Conservation (phyloP, 768 basidiomycete species). For the Albatrellus ellisii region DNA sequence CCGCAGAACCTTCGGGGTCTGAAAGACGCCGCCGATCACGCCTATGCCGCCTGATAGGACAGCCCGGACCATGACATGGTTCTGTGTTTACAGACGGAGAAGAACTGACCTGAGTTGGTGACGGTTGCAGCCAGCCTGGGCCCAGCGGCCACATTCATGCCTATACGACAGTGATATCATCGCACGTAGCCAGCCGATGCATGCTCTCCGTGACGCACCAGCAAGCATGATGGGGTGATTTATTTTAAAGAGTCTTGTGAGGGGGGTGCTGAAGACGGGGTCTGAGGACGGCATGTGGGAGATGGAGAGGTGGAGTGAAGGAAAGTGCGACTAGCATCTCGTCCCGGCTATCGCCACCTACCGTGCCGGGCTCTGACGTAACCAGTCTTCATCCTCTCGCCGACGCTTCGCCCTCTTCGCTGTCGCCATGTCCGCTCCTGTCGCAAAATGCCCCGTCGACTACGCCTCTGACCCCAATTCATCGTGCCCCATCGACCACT, state of each 20-base stretch:
- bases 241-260: slow-evolving; percentile 65
- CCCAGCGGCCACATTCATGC: slow-evolving; percentile 83
- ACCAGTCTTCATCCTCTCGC: too few species aligned
- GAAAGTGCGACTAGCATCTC: not conserved
- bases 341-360: too few species aligned
- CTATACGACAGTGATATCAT: slow-evolving; percentile 15
- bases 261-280: slow-evolving; percentile 55
- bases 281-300: slow-evolving; percentile 42
- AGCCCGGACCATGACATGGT: not conserved
- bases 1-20: slow-evolving; percentile 59
- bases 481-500: slow-evolving; percentile 15
- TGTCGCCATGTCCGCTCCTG: slow-evolving; percentile 14
- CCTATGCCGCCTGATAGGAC: slow-evolving; percentile 52
- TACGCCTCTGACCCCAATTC: slow-evolving; percentile 30
- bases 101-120: slow-evolving; percentile 62
- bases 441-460: slow-evolving; percentile 52
- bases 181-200: slow-evolving; percentile 4
- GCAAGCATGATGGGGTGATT: slow-evolving; percentile 81
- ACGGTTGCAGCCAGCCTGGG: slow-evolving; percentile 78
- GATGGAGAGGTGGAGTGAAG: not conserved
- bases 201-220: slow-evolving; percentile 22
- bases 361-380: too few species aligned
- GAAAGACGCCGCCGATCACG: slow-evolving; percentile 74
- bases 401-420: too few species aligned
- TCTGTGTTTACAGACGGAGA: not conserved